Percentiles rank a stretch among this genome's conserved stretches.
These are phyloP conservation scores for Apostasia shenzhenica DNA, from an alignment of 106 monocot genomes.

Conservation along the genomic window DNA sequence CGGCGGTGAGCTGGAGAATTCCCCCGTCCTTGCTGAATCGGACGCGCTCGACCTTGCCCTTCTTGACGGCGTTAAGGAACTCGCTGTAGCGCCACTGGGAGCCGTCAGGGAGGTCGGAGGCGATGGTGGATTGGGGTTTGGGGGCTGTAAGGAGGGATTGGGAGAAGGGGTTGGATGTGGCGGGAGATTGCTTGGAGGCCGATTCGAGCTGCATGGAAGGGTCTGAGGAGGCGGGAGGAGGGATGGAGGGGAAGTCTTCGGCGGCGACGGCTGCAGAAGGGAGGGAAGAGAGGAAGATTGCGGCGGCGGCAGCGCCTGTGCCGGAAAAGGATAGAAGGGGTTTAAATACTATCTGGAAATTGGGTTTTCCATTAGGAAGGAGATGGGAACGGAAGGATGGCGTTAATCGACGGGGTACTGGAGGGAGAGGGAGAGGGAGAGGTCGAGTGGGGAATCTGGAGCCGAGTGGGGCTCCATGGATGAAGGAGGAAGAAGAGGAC, in stretches of 20 bases:
- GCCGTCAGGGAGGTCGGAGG: conserved; percentile 79
- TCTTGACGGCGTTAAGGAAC: conserved; percentile 92
- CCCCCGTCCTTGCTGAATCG: conserved; percentile 90
- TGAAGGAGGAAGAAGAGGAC: neutral
- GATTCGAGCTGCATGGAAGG: conserved; percentile 31
- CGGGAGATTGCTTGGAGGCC: conserved; percentile 13
- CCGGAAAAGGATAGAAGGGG: neutral
- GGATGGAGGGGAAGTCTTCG: conserved; percentile 15
- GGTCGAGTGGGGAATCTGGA: conserved; percentile 15
- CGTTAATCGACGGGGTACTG: conserved; percentile 21
- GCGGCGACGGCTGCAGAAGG: conserved; percentile 26
- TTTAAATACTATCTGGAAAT: conserved; percentile 1
- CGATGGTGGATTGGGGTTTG: conserved; percentile 35
- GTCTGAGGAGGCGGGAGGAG: conserved; percentile 11
- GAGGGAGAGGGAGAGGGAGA: conserved; percentile 31
- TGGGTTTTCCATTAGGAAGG: conserved; percentile 9
- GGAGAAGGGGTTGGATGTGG: conserved; percentile 38
- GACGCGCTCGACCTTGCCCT: conserved; percentile 93
- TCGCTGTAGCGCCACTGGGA: conserved; percentile 96
- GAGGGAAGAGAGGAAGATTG: conserved; percentile 28
- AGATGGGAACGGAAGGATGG: conserved; percentile 15
- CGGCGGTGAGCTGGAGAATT: conserved; percentile 74
- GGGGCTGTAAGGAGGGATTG: conserved; percentile 64
- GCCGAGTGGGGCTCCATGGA: neutral
- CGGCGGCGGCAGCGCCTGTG: conserved; percentile 22